phyloP scores from a whole-genome alignment of 2,329 filamentous ascomycete species.

The Aspergillus nomiae region DNA sequence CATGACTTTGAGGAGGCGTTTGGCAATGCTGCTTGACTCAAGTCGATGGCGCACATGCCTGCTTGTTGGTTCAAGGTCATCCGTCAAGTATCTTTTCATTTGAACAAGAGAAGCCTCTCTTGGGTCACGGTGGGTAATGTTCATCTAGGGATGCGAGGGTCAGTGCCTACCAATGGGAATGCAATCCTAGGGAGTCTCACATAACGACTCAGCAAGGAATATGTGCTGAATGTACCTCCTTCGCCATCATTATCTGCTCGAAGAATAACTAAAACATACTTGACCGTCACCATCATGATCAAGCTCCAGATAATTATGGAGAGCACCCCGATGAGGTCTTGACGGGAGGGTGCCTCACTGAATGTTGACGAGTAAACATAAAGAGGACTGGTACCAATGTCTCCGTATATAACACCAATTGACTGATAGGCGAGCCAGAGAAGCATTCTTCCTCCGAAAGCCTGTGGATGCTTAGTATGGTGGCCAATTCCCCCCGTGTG shows the following conservation, averaged over 20 bases:
- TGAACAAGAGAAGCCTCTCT: conserved; percentile 49
- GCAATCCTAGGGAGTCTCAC: conserved; percentile 29
- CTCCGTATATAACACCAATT: conserved; percentile 61
- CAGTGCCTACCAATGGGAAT: background rate
- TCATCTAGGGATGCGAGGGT: conserved; percentile 38
- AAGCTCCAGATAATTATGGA: conserved; percentile 60
- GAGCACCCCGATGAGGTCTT: conserved; percentile 55
- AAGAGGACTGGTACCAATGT: conserved; percentile 60
- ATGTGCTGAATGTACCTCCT: conserved; percentile 59
- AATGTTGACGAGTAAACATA: conserved; percentile 62
- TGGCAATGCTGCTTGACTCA: conserved; percentile 50
- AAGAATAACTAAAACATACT: conserved; percentile 58
- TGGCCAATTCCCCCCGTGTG: background rate
- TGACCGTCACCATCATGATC: conserved; percentile 59
- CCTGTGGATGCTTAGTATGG: conserved; percentile 5
- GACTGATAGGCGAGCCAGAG: conserved; percentile 56
- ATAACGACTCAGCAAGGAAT: conserved; percentile 56
- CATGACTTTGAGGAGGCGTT: conserved; percentile 52
- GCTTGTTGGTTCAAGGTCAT: conserved; percentile 48
- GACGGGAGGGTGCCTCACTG: conserved; percentile 42
- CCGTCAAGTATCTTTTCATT: conserved; percentile 49
- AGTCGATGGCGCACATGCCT: conserved; percentile 48
- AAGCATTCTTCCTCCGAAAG: conserved; percentile 17
- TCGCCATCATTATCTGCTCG: conserved; percentile 60
- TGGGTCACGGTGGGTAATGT: conserved; percentile 57